Conservation (phyloP, 306 rosid species). For the Rubus idaeus region DNA sequence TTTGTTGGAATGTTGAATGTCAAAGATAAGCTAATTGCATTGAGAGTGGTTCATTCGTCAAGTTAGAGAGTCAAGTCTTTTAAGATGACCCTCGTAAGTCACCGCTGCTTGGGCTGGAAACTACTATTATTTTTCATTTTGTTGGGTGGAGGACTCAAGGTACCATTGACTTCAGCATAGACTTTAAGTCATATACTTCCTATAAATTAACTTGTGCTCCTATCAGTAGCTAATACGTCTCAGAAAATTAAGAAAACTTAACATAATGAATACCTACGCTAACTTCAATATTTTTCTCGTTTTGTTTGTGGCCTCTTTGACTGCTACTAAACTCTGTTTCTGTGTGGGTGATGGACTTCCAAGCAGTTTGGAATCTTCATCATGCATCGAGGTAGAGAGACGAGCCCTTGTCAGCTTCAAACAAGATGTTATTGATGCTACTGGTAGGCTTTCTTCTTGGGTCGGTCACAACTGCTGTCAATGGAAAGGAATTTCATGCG, state of each 20-base stretch:
- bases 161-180: too few species aligned
- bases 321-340: neutral
- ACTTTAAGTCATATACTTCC: neutral
- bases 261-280: neutral
- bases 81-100: too few species aligned
- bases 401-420: slow-evolving; percentile 36
- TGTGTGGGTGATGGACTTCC: neutral
- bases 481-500: slow-evolving; percentile 38
- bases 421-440: slow-evolving; percentile 33
- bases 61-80: too few species aligned
- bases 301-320: neutral
- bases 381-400: slow-evolving; percentile 31
- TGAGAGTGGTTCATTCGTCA: too few species aligned
- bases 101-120: too few species aligned
- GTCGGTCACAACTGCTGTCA: slow-evolving; percentile 32
- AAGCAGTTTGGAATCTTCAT: neutral
- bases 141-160: neutral
- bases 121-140: too few species aligned
- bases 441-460: slow-evolving; percentile 36
- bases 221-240: neutral
- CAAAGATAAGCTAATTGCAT: too few species aligned
- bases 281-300: neutral
- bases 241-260: neutral
- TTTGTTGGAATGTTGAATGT: too few species aligned
- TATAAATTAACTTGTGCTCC: neutral